phyloP scores from a whole-genome alignment of 495 filamentous ascomycete species.

The Neurospora hispaniola region DNA sequence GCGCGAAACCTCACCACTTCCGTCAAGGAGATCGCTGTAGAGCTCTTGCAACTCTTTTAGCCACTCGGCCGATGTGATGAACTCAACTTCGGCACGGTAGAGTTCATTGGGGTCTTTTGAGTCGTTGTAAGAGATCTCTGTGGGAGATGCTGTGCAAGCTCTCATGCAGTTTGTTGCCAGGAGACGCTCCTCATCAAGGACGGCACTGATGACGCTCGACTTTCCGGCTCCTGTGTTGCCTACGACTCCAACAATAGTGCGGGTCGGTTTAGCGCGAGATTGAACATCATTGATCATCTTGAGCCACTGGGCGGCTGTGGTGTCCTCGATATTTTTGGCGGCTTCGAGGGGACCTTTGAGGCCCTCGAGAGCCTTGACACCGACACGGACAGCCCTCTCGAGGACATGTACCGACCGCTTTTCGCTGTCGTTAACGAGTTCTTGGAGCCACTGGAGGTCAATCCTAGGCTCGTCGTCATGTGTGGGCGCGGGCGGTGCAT shows the following conservation, averaged over 20 bases:
- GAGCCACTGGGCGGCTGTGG: constrained; percentile 27
- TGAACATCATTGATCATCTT: constrained; percentile 28
- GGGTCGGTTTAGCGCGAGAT: constrained; percentile 15
- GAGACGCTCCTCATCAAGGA: constrained; percentile 43
- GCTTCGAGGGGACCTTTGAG: constrained; percentile 11
- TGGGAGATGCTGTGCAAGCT: constrained; percentile 57
- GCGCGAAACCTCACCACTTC: constrained; percentile 27
- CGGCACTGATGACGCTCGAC: constrained; percentile 47
- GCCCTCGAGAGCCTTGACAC: constrained; percentile 16
- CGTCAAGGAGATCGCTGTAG: constrained; percentile 45
- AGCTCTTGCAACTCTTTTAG: constrained; percentile 40
- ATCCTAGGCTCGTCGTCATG: neutral
- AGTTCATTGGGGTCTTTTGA: constrained; percentile 29
- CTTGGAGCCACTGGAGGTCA: constrained; percentile 10
- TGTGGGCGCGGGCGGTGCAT: neutral
- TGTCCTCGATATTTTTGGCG: neutral
- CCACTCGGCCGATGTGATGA: constrained; percentile 49
- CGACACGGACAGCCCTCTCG: constrained; percentile 20
- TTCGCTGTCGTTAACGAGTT: constrained; percentile 3
- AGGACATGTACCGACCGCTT: constrained; percentile 12
- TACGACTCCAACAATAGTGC: constrained; percentile 46
- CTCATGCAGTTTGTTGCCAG: constrained; percentile 31
- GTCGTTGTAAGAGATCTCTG: constrained; percentile 53
- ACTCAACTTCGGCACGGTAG: constrained; percentile 56
- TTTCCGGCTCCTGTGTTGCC: constrained; percentile 52